Evolutionary conservation across 1,284 basidiomycete genomes (phyloP).

Genomic region (Microbotryum silenes-acaulis): DNA sequence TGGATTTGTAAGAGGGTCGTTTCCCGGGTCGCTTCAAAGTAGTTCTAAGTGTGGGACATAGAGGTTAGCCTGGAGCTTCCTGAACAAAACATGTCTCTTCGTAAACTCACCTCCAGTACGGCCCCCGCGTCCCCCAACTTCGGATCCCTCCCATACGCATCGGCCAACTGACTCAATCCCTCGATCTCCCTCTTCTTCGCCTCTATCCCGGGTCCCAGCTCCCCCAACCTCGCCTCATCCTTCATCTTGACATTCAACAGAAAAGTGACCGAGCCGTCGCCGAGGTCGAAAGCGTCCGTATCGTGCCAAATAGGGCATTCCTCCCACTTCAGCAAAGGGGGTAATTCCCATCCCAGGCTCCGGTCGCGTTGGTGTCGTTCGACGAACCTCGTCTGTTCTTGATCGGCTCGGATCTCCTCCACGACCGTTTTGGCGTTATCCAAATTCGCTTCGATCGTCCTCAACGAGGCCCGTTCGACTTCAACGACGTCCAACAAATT

Average conservation of each 20-base stretch:
- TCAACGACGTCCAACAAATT: constrained; percentile 3
- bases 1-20: constrained; percentile 52
- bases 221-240: constrained; percentile 48
- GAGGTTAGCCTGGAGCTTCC: too few relatives aligned
- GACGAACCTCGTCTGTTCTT: constrained; percentile 24
- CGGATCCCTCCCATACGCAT: constrained; percentile 50
- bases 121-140: constrained; percentile 57
- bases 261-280: constrained; percentile 7
- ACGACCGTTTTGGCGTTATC: constrained; percentile 2
- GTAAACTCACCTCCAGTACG: constrained; percentile 53
- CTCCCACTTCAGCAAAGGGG: constrained; percentile 24
- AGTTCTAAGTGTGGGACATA: constrained; percentile 47
- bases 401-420: constrained; percentile 8
- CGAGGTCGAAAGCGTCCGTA: constrained; percentile 9
- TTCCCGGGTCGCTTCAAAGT: constrained; percentile 58
- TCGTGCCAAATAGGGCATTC: constrained; percentile 29
- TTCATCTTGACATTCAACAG: constrained; percentile 27
- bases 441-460: background rate
- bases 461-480: constrained; percentile 11
- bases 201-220: constrained; percentile 52
- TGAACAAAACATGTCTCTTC: too few relatives aligned
- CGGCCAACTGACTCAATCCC: constrained; percentile 49
- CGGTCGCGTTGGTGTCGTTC: background rate
- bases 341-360: constrained; percentile 19
- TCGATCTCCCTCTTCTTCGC: constrained; percentile 55